Evolutionary conservation across 371 early-diverging fungal genomes (phyloP), one percentile per base, ranked within the genome.

Genomic region (Actinomortierella wolfii): DNA sequence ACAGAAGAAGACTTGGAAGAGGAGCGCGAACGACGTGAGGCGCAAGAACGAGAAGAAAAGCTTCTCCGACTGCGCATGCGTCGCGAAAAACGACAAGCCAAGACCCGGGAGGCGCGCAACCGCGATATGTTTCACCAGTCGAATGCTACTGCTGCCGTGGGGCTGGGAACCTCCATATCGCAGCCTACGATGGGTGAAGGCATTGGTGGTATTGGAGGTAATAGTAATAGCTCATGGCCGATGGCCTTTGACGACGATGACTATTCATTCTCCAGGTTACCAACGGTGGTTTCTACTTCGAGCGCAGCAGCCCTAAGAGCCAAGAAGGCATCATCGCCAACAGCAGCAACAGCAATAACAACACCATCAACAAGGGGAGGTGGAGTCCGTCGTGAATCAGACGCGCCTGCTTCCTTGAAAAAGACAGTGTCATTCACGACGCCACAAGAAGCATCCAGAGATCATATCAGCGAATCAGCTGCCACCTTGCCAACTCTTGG

Each of bases 251-350:
- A 51, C 4, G 56, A 58, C 5, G 66, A 71, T 43, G 73, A 71
- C 6, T 61, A 61, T 48, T 62, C 66, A 3, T 29, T 55, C 50
- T 66, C 55, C 23, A 61, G 66, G 9, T 25, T 66, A 20, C 73
- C 73, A 14, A 66, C 66, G 8, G 59, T 71, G 13, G 34, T 66
- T 14, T 61, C 73, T 0, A 62, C 62, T 13, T 71, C 73, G 0
- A 64, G 64, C 3, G 50, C 61, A 0, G 26, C 21, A 13, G 20
- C n/a, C 13, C 34, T 34, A 11, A 4, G 34, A 34, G 34, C 4
- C 7, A 34, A 34, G 34, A 34, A 34, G 34, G 11, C 24, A 2
- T 18, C 47, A 21, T 3, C 11, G 9, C 24, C 47, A 3, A 21
- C 54, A 52, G 46, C 11, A 24, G 25, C 39, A 39, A 47, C 34